Conservation (phyloP, 164 flowering plant genomes). For the Umbilicus rupestris region DNA sequence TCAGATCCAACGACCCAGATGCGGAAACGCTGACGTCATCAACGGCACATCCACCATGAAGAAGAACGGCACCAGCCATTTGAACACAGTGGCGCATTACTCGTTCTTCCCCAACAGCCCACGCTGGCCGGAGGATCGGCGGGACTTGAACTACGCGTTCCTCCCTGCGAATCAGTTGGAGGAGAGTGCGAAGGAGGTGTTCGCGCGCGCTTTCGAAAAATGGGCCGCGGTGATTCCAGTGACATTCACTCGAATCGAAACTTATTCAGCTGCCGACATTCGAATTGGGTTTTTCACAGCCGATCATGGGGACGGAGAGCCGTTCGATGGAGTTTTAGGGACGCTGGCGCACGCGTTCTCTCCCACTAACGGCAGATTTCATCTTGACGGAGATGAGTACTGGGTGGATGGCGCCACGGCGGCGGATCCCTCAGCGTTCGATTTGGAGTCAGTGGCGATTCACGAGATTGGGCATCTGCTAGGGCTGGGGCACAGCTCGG, state of each 20-base stretch:
- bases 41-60: slow-evolving; percentile 35
- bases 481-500: slow-evolving; percentile 66
- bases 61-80: slow-evolving; percentile 15
- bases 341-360: slow-evolving; percentile 79
- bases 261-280: slow-evolving; percentile 32
- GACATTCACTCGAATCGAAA: slow-evolving; percentile 30
- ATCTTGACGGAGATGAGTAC: slow-evolving; percentile 51
- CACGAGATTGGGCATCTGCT: slow-evolving; percentile 89
- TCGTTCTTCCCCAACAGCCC: slow-evolving; percentile 49
- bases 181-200: slow-evolving; percentile 26
- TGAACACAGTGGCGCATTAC: slow-evolving; percentile 43
- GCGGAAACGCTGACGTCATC: slow-evolving; percentile 34
- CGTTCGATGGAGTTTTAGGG: slow-evolving; percentile 67
- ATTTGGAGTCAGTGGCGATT: slow-evolving; percentile 76
- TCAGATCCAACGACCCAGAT: slow-evolving; percentile 26
- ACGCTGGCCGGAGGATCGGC: slow-evolving; percentile 34
- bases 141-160: slow-evolving; percentile 47
- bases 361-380: slow-evolving; percentile 55
- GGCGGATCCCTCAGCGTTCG: slow-evolving; percentile 28
- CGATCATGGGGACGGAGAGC: slow-evolving; percentile 71
- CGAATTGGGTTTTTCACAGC: slow-evolving; percentile 49
- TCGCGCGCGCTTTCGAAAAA: slow-evolving; percentile 36
- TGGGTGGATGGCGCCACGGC: slow-evolving; percentile 36
- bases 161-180: slow-evolving; percentile 25
- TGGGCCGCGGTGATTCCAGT: slow-evolving; percentile 53